Percentiles rank a stretch among this genome's conserved stretches.
Evolutionary conservation across 805 yeast genomes (phyloP).

Genomic region (Debaryomyces maramus): DNA sequence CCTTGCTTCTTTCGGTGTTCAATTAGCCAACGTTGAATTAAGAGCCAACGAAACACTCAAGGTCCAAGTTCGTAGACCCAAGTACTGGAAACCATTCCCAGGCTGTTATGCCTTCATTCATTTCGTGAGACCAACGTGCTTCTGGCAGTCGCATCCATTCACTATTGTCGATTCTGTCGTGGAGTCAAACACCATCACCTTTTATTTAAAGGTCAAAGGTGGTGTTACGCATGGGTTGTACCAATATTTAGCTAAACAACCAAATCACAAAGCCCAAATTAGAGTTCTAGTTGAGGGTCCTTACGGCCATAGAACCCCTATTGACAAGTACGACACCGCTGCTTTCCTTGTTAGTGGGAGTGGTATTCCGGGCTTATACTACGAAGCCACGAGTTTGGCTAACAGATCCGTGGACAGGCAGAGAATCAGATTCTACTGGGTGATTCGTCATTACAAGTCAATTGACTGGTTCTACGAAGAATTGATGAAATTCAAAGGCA

Average conservation of each 20-base stretch:
- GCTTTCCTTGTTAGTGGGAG: conserved; percentile 40
- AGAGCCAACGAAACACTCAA: conserved; percentile 44
- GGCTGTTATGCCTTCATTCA: conserved; percentile 40
- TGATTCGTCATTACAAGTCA: conserved; percentile 39
- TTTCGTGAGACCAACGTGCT: conserved; percentile 38
- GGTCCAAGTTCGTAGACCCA: conserved; percentile 49
- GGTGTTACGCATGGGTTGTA: conserved; percentile 39
- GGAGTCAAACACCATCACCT: conserved; percentile 41
- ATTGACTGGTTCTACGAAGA: conserved; percentile 42
- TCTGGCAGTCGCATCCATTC: conserved; percentile 50
- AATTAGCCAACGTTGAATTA: conserved; percentile 34
- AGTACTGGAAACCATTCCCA: conserved; percentile 42
- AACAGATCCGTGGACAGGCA: conserved; percentile 11
- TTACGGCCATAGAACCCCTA: conserved; percentile 34
- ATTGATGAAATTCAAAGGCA: conserved; percentile 29
- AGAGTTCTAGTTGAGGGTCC: conserved; percentile 41
- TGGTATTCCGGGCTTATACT: conserved; percentile 42
- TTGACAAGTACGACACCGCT: conserved; percentile 28
- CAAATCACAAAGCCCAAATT: conserved; percentile 29
- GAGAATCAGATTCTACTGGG: conserved; percentile 36
- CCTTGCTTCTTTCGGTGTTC: conserved; percentile 32
- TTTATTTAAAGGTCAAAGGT: conserved; percentile 47
- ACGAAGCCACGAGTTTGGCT: conserved; percentile 30
- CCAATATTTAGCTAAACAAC: conserved; percentile 32
- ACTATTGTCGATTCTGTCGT: conserved; percentile 28